Conservation (phyloP, 2,329 filamentous ascomycete genomes). For the Colletotrichum costaricense region DNA sequence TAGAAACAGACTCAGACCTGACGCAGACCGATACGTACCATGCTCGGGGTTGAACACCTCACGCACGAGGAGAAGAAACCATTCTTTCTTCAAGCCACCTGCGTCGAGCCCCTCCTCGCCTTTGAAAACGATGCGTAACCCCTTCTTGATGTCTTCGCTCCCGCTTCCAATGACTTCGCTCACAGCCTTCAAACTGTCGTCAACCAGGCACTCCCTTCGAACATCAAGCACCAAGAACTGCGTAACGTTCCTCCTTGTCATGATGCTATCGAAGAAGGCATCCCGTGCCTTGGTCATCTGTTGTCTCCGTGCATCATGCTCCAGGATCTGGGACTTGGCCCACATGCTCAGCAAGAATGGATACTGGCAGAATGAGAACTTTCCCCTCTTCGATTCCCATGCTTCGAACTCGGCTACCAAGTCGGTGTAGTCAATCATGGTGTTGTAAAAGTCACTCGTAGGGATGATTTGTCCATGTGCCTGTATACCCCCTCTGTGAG, state of each 20-base stretch:
- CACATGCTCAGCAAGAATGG: slow-evolving; percentile 92
- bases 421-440: slow-evolving; percentile 87
- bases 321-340: slow-evolving; percentile 90
- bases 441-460: slow-evolving; percentile 89
- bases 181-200: slow-evolving; percentile 87
- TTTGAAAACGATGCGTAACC: slow-evolving; percentile 83
- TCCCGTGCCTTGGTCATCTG: slow-evolving; percentile 91
- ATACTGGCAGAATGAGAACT: slow-evolving; percentile 92
- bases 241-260: slow-evolving; percentile 78
- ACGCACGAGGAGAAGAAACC: slow-evolving; percentile 88
- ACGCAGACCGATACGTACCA: slow-evolving; percentile 64
- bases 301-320: slow-evolving; percentile 87
- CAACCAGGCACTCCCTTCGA: slow-evolving; percentile 85
- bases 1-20: slow-evolving; percentile 1
- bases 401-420: slow-evolving; percentile 86
- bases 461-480: slow-evolving; percentile 76
- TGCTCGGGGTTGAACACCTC: slow-evolving; percentile 93
- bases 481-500: slow-evolving; percentile 54
- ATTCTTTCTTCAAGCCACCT: slow-evolving; percentile 91
- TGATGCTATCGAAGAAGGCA: slow-evolving; percentile 90
- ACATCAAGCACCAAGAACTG: slow-evolving; percentile 84
- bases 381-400: slow-evolving; percentile 81
- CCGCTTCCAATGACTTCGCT: slow-evolving; percentile 86
- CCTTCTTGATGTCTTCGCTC: slow-evolving; percentile 90
- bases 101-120: slow-evolving; percentile 94